A percentile compares a stretch with the other conserved stretches of the same genome.
Conservation (phyloP, 2,329 filamentous ascomycete species). For the Paracorniculantispora psalliotae region DNA sequence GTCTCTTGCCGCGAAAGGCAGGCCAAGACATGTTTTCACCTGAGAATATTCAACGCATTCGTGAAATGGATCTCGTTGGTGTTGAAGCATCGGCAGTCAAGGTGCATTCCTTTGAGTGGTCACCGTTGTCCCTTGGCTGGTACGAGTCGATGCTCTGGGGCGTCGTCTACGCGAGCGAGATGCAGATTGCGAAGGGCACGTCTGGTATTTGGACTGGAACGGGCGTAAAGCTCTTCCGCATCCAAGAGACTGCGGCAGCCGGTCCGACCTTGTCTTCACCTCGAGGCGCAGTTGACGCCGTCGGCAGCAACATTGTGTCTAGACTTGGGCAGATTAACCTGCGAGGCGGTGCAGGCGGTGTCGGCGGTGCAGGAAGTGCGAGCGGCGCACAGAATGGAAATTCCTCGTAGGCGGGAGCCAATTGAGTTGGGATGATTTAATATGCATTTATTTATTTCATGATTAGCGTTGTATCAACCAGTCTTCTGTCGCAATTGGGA, state of each 20-base stretch:
- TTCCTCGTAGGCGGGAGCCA: not conserved
- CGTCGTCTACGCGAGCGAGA: conserved; percentile 85
- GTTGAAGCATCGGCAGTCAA: conserved; percentile 71
- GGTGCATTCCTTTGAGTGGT: conserved; percentile 93
- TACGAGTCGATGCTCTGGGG: conserved; percentile 94
- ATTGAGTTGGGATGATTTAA: not conserved
- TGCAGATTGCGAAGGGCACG: conserved; percentile 79
- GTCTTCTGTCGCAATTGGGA: not conserved
- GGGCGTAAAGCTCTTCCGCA: conserved; percentile 78
- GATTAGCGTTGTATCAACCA: not conserved
- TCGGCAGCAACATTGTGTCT: conserved; percentile 83
- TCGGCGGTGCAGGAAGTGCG: not conserved
- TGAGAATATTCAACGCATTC: conserved; percentile 50
- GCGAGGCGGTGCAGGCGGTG: conserved; percentile 35
- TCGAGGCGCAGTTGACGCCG: conserved; percentile 85
- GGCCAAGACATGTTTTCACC: conserved; percentile 38
- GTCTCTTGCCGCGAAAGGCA: conserved; percentile 48
- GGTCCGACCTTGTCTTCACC: conserved; percentile 80
- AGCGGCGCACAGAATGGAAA: not conserved
- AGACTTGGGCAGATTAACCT: conserved; percentile 79
- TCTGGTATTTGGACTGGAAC: conserved; percentile 95
- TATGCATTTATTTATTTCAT: not conserved
- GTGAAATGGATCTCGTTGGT: conserved; percentile 58
- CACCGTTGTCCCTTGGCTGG: conserved; percentile 83
- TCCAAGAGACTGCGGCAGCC: conserved; percentile 76